A percentile compares a stretch with the other conserved stretches of the same genome.
Conservation (phyloP, 805 yeast species). For the Suhomyces sp. region DNA sequence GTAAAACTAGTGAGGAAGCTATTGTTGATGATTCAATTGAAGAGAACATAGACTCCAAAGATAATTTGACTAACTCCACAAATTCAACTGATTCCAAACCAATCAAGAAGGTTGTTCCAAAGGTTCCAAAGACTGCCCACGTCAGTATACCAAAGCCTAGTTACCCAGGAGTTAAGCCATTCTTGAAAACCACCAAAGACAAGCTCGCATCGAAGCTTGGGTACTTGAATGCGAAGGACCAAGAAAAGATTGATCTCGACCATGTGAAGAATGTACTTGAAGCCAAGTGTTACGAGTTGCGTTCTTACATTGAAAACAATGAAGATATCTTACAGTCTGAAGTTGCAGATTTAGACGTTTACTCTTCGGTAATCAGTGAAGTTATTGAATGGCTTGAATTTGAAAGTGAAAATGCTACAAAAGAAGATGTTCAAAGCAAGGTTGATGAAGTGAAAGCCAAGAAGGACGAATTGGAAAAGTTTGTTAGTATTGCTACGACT, state of each 20-base stretch:
- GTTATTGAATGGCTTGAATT: conserved; percentile 77
- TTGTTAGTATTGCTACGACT: conserved; percentile 41
- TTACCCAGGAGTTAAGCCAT: conserved; percentile 38
- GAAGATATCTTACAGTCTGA: conserved; percentile 38
- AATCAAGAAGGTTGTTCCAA: conserved; percentile 19
- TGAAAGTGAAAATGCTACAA: conserved; percentile 54
- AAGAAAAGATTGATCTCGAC: conserved; percentile 52
- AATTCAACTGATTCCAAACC: conserved; percentile 16
- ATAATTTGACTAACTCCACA: conserved; percentile 14
- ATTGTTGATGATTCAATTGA: conserved; percentile 19
- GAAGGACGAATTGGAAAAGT: conserved; percentile 28
- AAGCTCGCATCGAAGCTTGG: conserved; percentile 49
- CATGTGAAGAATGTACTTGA: conserved; percentile 70
- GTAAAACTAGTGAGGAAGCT: conserved; percentile 16
- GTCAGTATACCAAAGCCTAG: conserved; percentile 47
- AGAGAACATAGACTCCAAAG: conserved; percentile 14
- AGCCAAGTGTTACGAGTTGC: conserved; percentile 65
- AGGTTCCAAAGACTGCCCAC: conserved; percentile 22
- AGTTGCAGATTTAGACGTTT: conserved; percentile 38
- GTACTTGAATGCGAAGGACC: conserved; percentile 54
- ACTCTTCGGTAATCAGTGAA: conserved; percentile 38
- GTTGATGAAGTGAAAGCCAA: conserved; percentile 18
- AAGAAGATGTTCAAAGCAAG: conserved; percentile 27
- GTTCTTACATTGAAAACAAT: conserved; percentile 57
- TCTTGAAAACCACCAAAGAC: conserved; percentile 40